phyloP scores from a whole-genome alignment of 2,329 filamentous ascomycete genomes.

The Microsporum canis region DNA sequence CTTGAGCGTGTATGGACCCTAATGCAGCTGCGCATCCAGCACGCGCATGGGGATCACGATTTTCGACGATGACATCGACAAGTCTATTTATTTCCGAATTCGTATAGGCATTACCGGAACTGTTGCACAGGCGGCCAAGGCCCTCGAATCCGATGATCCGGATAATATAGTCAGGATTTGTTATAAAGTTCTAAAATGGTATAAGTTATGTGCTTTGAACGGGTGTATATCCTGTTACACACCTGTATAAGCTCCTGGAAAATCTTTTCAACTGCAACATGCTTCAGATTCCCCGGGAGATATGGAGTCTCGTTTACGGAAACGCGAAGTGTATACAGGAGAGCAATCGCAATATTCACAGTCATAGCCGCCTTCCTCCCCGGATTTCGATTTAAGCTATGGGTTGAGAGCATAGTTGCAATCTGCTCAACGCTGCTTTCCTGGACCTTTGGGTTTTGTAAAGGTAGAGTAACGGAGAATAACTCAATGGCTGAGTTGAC shows the following conservation, averaged over 20 bases:
- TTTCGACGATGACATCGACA: constrained; percentile 86
- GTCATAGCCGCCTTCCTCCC: constrained; percentile 82
- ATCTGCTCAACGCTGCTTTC: constrained; percentile 94
- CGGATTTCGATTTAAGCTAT: constrained; percentile 68
- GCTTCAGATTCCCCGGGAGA: constrained; percentile 59
- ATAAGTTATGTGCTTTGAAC: neutral
- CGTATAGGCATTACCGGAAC: constrained; percentile 78
- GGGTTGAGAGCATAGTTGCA: constrained; percentile 73
- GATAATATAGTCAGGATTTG: constrained; percentile 75
- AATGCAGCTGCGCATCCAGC: constrained; percentile 91
- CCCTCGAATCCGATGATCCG: constrained; percentile 76
- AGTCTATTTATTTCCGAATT: constrained; percentile 81
- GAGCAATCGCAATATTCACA: constrained; percentile 75
- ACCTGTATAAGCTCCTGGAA: constrained; percentile 64
- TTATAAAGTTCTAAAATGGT: constrained; percentile 50
- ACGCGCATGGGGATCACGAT: constrained; percentile 83
- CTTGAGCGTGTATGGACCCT: constrained; percentile 85
- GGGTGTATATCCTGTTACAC: constrained; percentile 26
- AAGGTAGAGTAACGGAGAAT: constrained; percentile 80
- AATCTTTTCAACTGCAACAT: constrained; percentile 63
- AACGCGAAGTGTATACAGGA: constrained; percentile 71
- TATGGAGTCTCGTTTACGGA: constrained; percentile 69
- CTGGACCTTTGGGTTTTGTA: constrained; percentile 83
- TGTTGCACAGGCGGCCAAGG: constrained; percentile 71
- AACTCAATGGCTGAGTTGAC: constrained; percentile 89